Conservation (phyloP, 805 yeast species). For the Kodamaea lidongshanica region DNA sequence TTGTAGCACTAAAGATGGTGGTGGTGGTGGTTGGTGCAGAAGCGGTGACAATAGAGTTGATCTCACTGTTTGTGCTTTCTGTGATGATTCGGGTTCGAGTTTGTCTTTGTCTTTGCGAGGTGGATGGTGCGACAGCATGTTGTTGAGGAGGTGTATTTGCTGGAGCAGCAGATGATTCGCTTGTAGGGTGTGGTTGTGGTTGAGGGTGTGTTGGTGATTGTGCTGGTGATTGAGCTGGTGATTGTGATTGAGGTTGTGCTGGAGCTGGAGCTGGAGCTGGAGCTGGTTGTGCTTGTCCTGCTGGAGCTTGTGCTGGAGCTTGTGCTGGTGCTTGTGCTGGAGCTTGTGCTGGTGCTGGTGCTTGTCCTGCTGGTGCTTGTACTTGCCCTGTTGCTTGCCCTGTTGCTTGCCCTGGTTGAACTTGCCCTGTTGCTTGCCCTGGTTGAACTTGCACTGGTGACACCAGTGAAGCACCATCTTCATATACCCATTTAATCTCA, state of each 20-base stretch:
- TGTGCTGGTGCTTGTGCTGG: conserved; percentile 1
- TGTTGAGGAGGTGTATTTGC: conserved; percentile 12
- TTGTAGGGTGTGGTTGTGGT: conserved; percentile 14
- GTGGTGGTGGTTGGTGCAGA: conserved; percentile 26
- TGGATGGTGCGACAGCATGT: conserved; percentile 5
- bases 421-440: conserved; percentile 1
- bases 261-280: conserved; percentile 6
- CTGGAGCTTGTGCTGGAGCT: conserved; percentile 5
- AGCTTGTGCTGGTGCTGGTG: conserved; percentile 1
- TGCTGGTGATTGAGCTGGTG: conserved; percentile 3
- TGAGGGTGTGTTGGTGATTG: conserved; percentile 14
- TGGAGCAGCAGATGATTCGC: too few species aligned
- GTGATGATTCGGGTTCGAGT: conserved; percentile 3
- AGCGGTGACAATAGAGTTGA: conserved; percentile 10
- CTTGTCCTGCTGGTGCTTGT: conserved; percentile 1
- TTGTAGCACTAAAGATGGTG: conserved; percentile 22
- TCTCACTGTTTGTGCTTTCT: conserved; percentile 1
- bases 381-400: conserved; percentile 6
- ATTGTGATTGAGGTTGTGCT: neutral
- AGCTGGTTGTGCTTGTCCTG: conserved; percentile 1
- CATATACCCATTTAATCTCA: conserved; percentile 27
- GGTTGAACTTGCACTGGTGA: conserved; percentile 5
- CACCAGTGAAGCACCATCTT: conserved; percentile 6
- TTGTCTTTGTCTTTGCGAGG: conserved; percentile 1
- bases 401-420: conserved; percentile 3